Evolutionary conservation across 176 grass and related monocot species (phyloP).

Genomic region (Triticum dicoccoides): DNA sequence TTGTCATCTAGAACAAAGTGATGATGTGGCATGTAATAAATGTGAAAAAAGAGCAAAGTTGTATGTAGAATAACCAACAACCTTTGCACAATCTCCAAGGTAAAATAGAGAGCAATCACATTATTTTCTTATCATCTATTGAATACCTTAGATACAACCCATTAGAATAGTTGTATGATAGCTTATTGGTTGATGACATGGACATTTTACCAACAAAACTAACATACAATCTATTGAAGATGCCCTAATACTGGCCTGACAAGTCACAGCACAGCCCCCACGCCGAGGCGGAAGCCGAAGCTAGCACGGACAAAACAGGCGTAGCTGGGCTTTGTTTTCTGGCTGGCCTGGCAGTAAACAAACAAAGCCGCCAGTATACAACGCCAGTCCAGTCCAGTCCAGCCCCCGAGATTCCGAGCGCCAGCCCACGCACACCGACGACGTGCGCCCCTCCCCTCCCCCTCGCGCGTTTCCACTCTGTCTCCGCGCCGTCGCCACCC

Average conservation of each 20-base stretch:
- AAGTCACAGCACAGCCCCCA: not conserved
- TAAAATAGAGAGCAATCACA: too few species aligned
- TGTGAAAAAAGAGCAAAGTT: too few species aligned
- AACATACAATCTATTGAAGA: too few species aligned
- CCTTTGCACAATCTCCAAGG: too few species aligned
- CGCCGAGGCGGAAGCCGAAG: not conserved
- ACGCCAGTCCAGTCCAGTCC: not conserved
- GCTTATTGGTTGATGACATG: too few species aligned
- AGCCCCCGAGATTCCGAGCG: conserved; percentile 30
- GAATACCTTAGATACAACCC: too few species aligned
- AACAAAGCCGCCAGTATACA: not conserved
- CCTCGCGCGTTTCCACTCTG: conserved; percentile 20
- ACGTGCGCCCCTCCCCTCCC: conserved; percentile 38
- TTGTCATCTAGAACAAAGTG: too few species aligned
- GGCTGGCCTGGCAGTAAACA: not conserved
- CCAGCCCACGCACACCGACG: conserved; percentile 24
- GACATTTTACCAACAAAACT: too few species aligned
- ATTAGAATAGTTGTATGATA: too few species aligned
- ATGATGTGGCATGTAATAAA: too few species aligned
- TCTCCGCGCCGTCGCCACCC: conserved; percentile 13
- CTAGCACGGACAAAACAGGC: not conserved
- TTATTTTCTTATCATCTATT: too few species aligned
- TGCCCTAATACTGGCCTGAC: not conserved
- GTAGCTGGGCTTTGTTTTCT: not conserved
- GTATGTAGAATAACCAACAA: too few species aligned